Conservation (phyloP, 805 yeast species). For the Lipomyces starkeyi region DNA sequence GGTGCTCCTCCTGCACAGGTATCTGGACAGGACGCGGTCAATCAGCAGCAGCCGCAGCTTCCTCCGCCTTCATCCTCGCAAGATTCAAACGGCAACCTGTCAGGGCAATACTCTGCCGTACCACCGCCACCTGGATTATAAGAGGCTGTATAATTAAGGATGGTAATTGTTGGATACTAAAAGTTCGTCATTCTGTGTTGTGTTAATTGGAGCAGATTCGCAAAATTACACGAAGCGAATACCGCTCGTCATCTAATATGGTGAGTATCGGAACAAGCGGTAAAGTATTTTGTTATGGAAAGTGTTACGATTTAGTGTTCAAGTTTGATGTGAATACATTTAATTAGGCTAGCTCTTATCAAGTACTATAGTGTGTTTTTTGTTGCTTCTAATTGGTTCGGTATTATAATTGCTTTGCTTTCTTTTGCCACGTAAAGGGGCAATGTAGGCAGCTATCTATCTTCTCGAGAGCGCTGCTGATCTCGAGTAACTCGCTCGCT, state of each 20-base stretch:
- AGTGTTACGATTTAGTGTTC: background rate
- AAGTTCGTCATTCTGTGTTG: constrained; percentile 1
- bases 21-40: background rate
- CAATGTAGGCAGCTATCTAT: background rate
- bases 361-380: background rate
- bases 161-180: background rate
- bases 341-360: background rate
- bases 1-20: background rate
- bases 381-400: background rate
- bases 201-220: constrained; percentile 7
- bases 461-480: background rate
- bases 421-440: background rate
- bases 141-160: background rate
- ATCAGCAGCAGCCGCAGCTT: constrained; percentile 2
- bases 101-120: constrained; percentile 1
- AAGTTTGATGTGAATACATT: background rate
- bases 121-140: constrained; percentile 18
- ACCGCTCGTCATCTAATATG: background rate
- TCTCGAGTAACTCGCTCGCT: background rate
- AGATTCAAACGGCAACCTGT: background rate
- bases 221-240: background rate
- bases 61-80: constrained; percentile 3
- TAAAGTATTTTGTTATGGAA: background rate
- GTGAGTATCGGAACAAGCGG: constrained; percentile 1
- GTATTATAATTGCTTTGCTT: background rate